Conservation (phyloP, 208 protist species). For the Tritrichomonas foetus region DNA sequence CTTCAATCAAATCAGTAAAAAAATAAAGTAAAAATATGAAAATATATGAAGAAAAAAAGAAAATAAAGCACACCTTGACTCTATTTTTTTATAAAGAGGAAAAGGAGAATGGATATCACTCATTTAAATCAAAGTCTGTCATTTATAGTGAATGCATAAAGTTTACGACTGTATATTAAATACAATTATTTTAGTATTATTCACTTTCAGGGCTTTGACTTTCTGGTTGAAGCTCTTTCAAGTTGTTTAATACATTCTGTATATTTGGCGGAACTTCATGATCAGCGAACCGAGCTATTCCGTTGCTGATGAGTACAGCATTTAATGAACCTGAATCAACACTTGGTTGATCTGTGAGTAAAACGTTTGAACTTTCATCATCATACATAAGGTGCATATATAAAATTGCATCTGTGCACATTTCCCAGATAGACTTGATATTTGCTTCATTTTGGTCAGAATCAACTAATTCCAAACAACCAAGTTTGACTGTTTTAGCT, state of each 20-base stretch:
- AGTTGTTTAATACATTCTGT: background rate
- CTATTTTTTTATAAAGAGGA: too few species aligned
- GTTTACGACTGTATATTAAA: too few species aligned
- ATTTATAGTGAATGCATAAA: too few species aligned
- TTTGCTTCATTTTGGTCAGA: background rate
- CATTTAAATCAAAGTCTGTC: too few species aligned
- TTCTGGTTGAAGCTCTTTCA: background rate
- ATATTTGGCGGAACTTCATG: background rate
- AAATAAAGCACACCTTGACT: too few species aligned
- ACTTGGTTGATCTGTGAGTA: background rate
- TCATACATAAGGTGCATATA: background rate
- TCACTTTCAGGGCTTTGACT: too few species aligned
- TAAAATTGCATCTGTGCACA: background rate
- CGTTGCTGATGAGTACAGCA: background rate
- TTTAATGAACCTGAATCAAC: background rate
- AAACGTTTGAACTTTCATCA: background rate
- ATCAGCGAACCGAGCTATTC: background rate
- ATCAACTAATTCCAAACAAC: background rate
- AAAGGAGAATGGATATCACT: too few species aligned
- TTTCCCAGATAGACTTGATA: background rate
- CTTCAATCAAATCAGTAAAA: too few species aligned
- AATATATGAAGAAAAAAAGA: too few species aligned
- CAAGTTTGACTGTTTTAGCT: background rate
- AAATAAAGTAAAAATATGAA: too few species aligned
- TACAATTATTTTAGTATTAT: too few species aligned